Conservation (phyloP, 2,329 filamentous ascomycete genomes). For the Chrysosporium queenslandicum region DNA sequence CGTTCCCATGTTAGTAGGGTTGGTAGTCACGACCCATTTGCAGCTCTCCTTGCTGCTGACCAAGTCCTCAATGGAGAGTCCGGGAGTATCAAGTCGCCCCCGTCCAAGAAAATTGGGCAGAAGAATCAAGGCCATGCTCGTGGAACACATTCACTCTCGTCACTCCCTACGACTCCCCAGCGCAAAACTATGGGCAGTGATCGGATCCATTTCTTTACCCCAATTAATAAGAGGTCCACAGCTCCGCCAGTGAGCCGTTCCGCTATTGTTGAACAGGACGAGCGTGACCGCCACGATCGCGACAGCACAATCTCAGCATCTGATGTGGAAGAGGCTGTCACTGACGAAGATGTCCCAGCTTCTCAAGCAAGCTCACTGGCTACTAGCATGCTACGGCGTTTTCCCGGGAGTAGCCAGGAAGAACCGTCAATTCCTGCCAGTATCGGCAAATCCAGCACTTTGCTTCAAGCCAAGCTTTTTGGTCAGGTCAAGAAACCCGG, state of each 20-base stretch:
- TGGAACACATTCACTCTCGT: conserved; percentile 73
- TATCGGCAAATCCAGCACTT: conserved; percentile 36
- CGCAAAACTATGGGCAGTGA: conserved; percentile 44
- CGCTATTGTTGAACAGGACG: conserved; percentile 23
- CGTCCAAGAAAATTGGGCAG: conserved; percentile 38
- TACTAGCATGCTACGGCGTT: conserved; percentile 59
- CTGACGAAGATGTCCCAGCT: conserved; percentile 57
- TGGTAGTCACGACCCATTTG: conserved; percentile 56
- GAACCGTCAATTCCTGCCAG: conserved; percentile 27
- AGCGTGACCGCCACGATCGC: conserved; percentile 56
- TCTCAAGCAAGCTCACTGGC: conserved; percentile 71
- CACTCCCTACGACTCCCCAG: conserved; percentile 65
- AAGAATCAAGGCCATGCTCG: conserved; percentile 54
- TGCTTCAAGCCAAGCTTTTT: conserved; percentile 54
- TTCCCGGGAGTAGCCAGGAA: conserved; percentile 36
- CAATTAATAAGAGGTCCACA: conserved; percentile 38
- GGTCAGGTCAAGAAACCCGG: conserved; percentile 51
- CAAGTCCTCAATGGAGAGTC: conserved; percentile 71
- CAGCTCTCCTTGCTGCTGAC: conserved; percentile 61
- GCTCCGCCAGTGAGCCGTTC: conserved; percentile 27
- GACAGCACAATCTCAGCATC: conserved; percentile 76
- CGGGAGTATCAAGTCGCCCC: conserved; percentile 64
- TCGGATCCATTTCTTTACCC: conserved; percentile 47
- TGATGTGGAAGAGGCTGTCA: conserved; percentile 43
- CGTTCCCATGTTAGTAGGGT: conserved; percentile 38